Evolutionary conservation across 2,329 filamentous ascomycete species (phyloP).

Genomic region (Ophiosphaerella herpotricha): DNA sequence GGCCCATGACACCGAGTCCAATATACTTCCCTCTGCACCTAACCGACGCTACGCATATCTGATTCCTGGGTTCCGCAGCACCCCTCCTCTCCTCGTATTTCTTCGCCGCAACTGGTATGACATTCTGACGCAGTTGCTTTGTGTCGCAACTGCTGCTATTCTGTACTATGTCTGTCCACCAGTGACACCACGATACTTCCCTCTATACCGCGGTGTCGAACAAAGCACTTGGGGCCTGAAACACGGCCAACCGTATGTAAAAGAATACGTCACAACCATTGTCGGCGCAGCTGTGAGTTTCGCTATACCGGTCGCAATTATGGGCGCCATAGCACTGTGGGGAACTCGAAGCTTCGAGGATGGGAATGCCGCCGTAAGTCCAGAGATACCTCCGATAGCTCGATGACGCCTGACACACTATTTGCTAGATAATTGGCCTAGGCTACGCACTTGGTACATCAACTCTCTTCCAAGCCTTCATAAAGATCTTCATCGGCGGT

Average conservation of each 20-base stretch:
- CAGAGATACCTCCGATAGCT: background rate
- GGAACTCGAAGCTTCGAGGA: conserved; percentile 54
- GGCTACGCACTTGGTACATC: conserved; percentile 35
- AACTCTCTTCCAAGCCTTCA: conserved; percentile 33
- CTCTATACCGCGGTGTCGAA: conserved; percentile 18
- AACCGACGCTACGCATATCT: background rate
- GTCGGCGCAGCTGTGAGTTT: conserved; percentile 66
- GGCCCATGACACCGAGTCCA: background rate
- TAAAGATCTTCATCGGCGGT: conserved; percentile 42
- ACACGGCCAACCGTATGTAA: conserved; percentile 68
- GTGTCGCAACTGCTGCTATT: conserved; percentile 60
- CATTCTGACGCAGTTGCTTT: conserved; percentile 64
- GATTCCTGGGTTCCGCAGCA: conserved; percentile 16
- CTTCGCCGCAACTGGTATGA: conserved; percentile 55
- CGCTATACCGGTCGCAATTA: conserved; percentile 65
- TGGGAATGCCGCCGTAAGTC: conserved; percentile 63
- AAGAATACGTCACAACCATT: conserved; percentile 72
- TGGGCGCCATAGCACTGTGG: conserved; percentile 65
- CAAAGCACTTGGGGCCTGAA: conserved; percentile 48
- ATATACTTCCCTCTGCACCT: background rate
- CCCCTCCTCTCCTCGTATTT: conserved; percentile 16
- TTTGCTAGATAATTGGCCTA: conserved; percentile 32
- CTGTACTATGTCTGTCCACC: conserved; percentile 50
- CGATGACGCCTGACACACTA: background rate
- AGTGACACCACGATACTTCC: conserved; percentile 65